These are phyloP conservation scores for Leccinellum albellum DNA, from an alignment of 768 basidiomycete species.

Conservation along the genomic window DNA sequence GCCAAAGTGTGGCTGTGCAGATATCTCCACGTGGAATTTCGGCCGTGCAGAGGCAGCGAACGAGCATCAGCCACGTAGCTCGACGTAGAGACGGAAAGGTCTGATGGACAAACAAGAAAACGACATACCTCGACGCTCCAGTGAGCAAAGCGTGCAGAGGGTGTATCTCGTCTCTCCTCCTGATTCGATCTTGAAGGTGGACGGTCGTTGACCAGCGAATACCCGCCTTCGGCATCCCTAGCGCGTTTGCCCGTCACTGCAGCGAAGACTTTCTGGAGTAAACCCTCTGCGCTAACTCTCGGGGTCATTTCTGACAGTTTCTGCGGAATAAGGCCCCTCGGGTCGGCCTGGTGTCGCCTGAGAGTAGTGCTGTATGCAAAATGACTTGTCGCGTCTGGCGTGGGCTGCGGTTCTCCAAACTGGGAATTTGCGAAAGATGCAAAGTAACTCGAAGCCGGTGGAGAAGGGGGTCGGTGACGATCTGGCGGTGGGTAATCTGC, in stretches of 20 bases:
- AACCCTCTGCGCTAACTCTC: constrained; percentile 44
- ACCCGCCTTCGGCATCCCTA: constrained; percentile 36
- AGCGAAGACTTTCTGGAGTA: constrained; percentile 44
- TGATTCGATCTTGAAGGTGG: constrained; percentile 12
- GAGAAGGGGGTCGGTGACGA: constrained; percentile 43
- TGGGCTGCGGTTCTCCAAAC: constrained; percentile 49
- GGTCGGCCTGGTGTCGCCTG: constrained; percentile 58
- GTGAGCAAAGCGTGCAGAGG: constrained; percentile 67
- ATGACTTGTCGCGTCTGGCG: constrained; percentile 63
- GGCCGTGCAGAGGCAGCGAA: background rate
- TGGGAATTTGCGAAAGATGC: constrained; percentile 50
- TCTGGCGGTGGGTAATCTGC: constrained; percentile 13
- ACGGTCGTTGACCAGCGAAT: constrained; percentile 29
- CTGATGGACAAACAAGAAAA: background rate
- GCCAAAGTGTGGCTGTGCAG: constrained; percentile 9
- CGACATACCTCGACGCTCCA: constrained; percentile 56
- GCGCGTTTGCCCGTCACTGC: constrained; percentile 28
- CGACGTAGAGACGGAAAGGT: background rate
- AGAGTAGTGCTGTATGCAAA: constrained; percentile 84
- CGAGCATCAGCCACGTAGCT: background rate
- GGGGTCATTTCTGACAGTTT: constrained; percentile 29
- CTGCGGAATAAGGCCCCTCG: constrained; percentile 36
- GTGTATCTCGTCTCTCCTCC: constrained; percentile 44
- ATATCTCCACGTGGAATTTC: constrained; percentile 4
- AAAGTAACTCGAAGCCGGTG: constrained; percentile 82